Conservation (phyloP, 768 basidiomycete genomes). For the Grammothele lineata region DNA sequence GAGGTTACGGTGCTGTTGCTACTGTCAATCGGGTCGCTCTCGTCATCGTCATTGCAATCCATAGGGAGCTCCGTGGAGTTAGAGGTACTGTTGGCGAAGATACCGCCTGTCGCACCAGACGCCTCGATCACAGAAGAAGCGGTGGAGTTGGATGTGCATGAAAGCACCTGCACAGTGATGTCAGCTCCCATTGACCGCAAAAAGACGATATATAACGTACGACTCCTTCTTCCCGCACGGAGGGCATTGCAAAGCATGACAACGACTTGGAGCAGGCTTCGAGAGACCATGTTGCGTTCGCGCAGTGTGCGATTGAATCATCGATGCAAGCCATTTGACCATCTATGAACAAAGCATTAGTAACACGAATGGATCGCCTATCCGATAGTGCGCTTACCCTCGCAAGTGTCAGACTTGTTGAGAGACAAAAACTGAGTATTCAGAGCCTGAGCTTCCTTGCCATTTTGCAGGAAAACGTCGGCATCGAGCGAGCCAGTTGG, state of each 20-base stretch:
- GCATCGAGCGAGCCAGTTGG: slow-evolving; percentile 31
- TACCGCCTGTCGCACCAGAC: slow-evolving; percentile 42
- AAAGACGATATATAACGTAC: slow-evolving; percentile 29
- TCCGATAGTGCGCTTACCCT: slow-evolving; percentile 28
- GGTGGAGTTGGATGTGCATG: slow-evolving; percentile 48
- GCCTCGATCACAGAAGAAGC: slow-evolving; percentile 43
- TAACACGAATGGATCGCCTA: neutral
- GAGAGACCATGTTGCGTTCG: slow-evolving; percentile 36
- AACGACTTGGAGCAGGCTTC: slow-evolving; percentile 33
- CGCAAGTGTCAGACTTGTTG: slow-evolving; percentile 40
- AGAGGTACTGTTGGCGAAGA: slow-evolving; percentile 27
- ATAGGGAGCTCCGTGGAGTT: slow-evolving; percentile 20
- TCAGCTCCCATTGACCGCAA: neutral
- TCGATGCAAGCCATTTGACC: slow-evolving; percentile 43
- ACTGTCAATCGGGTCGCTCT: slow-evolving; percentile 1
- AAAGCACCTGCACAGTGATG: slow-evolving; percentile 33
- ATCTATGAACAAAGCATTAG: slow-evolving; percentile 25
- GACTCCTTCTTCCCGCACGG: slow-evolving; percentile 37
- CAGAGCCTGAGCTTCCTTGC: slow-evolving; percentile 44
- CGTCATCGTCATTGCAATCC: slow-evolving; percentile 8
- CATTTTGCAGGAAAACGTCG: slow-evolving; percentile 43
- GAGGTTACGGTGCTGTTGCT: neutral
- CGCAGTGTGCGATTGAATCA: slow-evolving; percentile 37
- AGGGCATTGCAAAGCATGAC: slow-evolving; percentile 52
- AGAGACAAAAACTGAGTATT: slow-evolving; percentile 44